Evolutionary conservation across 2,329 filamentous ascomycete genomes (phyloP).

Genomic region (Epichloe sp.): DNA sequence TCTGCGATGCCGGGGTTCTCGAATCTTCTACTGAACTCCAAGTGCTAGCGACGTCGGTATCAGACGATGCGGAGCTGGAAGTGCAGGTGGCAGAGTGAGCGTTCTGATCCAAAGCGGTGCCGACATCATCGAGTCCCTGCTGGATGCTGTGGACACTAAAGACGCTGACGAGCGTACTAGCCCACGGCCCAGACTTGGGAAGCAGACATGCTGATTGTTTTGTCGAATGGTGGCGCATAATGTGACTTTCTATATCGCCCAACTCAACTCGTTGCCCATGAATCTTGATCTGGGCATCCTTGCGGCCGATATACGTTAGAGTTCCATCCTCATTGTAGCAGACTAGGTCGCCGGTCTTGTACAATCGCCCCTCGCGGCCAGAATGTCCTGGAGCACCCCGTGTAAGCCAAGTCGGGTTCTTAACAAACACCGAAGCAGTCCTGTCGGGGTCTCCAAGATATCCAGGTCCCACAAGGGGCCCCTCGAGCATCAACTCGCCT

Average conservation of each 20-base stretch:
- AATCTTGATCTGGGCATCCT: conserved; percentile 41
- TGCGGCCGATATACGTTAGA: conserved; percentile 30
- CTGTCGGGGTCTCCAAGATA: conserved; percentile 8
- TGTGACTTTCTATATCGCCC: conserved; percentile 8
- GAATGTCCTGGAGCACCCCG: conserved; percentile 6
- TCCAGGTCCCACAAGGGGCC: conserved; percentile 8
- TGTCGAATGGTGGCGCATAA: background rate
- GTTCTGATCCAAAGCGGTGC: background rate
- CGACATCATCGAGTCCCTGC: background rate
- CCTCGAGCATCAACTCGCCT: conserved; percentile 8
- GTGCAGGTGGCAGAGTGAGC: background rate
- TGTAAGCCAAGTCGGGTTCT: conserved; percentile 22
- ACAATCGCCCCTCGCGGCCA: conserved; percentile 12
- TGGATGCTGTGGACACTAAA: background rate
- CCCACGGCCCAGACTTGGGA: conserved; percentile 1
- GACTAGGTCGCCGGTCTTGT: conserved; percentile 23
- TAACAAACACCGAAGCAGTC: conserved; percentile 5
- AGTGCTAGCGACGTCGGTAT: background rate
- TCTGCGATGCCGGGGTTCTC: background rate
- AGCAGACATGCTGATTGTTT: conserved; percentile 1
- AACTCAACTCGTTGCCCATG: conserved; percentile 32
- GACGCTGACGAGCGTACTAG: conserved; percentile 4
- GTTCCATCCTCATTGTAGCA: conserved; percentile 18
- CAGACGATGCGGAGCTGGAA: background rate
- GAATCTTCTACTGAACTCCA: background rate